These are phyloP conservation scores for Globisporangium heterothallicum DNA, from an alignment of 352 stramenopile species.

Conservation along the genomic window DNA sequence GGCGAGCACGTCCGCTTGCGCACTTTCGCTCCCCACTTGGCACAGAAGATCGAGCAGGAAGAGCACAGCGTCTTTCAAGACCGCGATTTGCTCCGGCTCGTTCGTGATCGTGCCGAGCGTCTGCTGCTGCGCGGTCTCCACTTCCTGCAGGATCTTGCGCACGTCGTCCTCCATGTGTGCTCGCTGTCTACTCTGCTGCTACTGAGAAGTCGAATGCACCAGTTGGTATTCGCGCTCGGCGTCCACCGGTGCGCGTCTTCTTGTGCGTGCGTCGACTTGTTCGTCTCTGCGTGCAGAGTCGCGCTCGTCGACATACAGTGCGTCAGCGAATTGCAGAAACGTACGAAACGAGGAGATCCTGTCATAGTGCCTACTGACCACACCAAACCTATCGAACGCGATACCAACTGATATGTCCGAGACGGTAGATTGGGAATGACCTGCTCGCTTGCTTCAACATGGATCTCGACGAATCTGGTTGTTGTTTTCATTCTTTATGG, in stretches of 20 bases:
- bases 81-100: conserved; percentile 17
- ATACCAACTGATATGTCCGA: background rate
- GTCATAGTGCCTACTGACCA: background rate
- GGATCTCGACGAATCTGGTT: background rate
- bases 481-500: background rate
- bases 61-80: conserved; percentile 38
- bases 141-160: conserved; percentile 28
- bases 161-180: conserved; percentile 14
- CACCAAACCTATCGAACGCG: too few species aligned
- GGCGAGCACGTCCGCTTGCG: conserved; percentile 28
- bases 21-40: conserved; percentile 19
- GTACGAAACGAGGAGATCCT: background rate
- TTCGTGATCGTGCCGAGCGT: conserved; percentile 22
- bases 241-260: conserved; percentile 1
- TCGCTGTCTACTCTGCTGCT: background rate
- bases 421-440: too few species aligned
- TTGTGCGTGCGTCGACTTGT: background rate
- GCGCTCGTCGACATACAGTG: too few species aligned
- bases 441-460: background rate
- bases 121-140: conserved; percentile 33
- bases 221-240: background rate
- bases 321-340: background rate
- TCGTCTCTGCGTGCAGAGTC: conserved; percentile 1
- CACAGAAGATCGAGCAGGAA: conserved; percentile 44
- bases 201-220: too few species aligned